Evolutionary conservation across 768 basidiomycete genomes (phyloP).

Genomic region (Lactarius evosmus): DNA sequence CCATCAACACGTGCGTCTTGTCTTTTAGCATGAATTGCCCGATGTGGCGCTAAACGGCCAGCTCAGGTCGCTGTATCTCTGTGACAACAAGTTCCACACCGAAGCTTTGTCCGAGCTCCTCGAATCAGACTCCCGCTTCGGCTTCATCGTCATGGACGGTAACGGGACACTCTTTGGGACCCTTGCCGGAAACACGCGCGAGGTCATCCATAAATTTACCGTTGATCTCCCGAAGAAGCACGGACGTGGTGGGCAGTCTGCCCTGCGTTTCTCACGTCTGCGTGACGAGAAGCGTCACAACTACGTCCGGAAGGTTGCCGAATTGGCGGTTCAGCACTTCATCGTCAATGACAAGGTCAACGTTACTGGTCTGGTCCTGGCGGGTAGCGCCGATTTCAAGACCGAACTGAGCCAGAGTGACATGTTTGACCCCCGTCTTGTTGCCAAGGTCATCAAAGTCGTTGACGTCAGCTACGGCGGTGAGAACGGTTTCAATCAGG

Average conservation of each 20-base stretch:
- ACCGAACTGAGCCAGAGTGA: conserved; percentile 95
- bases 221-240: conserved; percentile 99
- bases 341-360: conserved; percentile 99
- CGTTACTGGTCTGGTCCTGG: conserved; percentile 91
- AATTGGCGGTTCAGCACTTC: conserved; percentile 95
- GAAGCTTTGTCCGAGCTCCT: conserved; percentile 95
- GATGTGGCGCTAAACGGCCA: conserved; percentile 1
- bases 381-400: conserved; percentile 98
- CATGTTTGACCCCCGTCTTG: conserved; percentile 89
- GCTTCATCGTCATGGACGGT: conserved; percentile 99
- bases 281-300: conserved; percentile 99
- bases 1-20: conserved; percentile 90
- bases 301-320: conserved; percentile 98
- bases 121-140: conserved; percentile 96
- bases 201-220: conserved; percentile 96
- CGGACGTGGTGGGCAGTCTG: conserved; percentile 99
- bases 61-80: conserved; percentile 91
- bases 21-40: conserved; percentile 16
- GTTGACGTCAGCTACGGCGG: conserved; percentile 99
- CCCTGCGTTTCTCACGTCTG: conserved; percentile 98
- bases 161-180: conserved; percentile 97
- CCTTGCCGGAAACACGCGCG: conserved; percentile 94
- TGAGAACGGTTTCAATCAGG: conserved; percentile 99
- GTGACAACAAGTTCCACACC: conserved; percentile 99
- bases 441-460: conserved; percentile 91